Evolutionary conservation across 257 asterid genomes (phyloP).

Genomic region (Solanum piurae): DNA sequence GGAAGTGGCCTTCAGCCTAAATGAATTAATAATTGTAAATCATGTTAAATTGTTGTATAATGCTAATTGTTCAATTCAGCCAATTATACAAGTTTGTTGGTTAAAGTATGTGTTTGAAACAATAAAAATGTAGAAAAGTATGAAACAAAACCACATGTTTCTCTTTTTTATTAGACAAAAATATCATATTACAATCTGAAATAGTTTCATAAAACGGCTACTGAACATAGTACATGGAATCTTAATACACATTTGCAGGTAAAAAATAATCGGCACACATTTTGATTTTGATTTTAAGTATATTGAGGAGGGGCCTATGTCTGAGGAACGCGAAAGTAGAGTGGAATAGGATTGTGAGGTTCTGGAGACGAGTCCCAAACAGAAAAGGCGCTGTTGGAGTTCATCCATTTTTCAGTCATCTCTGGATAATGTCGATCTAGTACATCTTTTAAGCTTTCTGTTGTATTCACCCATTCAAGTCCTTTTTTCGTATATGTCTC

Average conservation of each 20-base stretch:
- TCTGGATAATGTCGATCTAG: slow-evolving; percentile 47
- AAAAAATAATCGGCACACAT: neutral
- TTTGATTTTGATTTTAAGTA: neutral
- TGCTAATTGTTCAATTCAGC: too few relatives aligned
- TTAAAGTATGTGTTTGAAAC: too few relatives aligned
- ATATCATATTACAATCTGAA: neutral
- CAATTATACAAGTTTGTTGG: too few relatives aligned
- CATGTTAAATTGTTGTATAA: neutral
- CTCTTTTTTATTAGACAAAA: too few relatives aligned
- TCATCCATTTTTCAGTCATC: slow-evolving; percentile 56
- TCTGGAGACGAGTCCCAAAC: slow-evolving; percentile 50
- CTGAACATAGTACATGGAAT: neutral
- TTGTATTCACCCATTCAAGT: slow-evolving; percentile 51
- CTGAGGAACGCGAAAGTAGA: slow-evolving; percentile 37
- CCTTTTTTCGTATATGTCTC: slow-evolving; percentile 50
- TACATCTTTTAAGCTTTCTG: slow-evolving; percentile 47
- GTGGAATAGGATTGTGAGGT: slow-evolving; percentile 30
- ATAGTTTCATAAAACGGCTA: neutral
- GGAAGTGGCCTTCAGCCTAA: neutral
- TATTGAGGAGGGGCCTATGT: neutral
- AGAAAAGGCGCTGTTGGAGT: slow-evolving; percentile 45
- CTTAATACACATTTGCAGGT: neutral
- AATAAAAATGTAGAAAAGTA: neutral
- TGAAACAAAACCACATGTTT: neutral
- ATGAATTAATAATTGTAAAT: neutral